phyloP scores from a whole-genome alignment of 129 eudicot species.

The Silybum marianum region DNA sequence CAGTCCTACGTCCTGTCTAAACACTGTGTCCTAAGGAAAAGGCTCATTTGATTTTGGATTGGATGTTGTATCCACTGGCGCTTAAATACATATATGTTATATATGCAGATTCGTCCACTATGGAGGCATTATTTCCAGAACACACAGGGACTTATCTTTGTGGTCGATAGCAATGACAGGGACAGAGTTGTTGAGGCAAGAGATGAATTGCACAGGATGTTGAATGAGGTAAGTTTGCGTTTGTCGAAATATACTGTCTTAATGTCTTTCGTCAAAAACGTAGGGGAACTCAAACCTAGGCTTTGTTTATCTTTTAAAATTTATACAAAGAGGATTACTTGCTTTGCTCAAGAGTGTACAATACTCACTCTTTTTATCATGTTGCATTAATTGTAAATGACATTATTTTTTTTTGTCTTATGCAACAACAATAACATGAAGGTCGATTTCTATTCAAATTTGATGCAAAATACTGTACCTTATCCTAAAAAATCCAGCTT shows the following conservation, averaged over 20 bases:
- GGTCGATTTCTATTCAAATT: background rate
- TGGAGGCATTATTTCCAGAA: constrained; percentile 91
- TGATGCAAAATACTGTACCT: background rate
- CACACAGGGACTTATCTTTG: constrained; percentile 85
- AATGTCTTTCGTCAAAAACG: background rate
- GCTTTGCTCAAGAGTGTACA: background rate
- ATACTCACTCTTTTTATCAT: background rate
- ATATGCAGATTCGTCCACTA: constrained; percentile 73
- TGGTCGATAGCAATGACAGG: constrained; percentile 84
- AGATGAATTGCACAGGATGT: constrained; percentile 85
- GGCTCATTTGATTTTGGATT: background rate
- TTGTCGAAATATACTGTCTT: background rate
- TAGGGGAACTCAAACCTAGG: background rate
- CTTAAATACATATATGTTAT: constrained; percentile 12
- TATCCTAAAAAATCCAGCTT: background rate
- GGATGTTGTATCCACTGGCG: background rate
- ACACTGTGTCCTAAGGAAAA: background rate
- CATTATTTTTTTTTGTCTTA: background rate
- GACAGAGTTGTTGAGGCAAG: constrained; percentile 85
- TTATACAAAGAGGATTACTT: background rate
- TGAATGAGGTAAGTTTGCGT: constrained; percentile 62
- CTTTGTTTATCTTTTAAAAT: background rate
- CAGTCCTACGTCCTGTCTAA: background rate
- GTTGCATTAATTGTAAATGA: background rate
- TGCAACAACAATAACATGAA: background rate